Evolutionary conservation across 495 filamentous ascomycete genomes (phyloP).

Genomic region (Lasiosphaeria hispida): DNA sequence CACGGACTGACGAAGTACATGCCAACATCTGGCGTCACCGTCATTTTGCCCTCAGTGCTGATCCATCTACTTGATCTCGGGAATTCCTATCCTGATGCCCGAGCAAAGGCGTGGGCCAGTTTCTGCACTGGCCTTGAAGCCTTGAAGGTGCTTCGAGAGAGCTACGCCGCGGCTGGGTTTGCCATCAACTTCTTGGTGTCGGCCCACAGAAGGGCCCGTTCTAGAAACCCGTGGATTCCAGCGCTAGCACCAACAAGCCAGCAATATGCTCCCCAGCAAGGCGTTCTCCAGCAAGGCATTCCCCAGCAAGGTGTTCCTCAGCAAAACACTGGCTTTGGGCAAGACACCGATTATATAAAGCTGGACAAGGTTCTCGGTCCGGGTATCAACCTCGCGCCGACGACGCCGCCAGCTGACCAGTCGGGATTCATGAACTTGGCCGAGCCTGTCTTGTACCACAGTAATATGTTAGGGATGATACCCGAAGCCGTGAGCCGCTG

Average conservation of each 20-base stretch:
- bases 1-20: slow-evolving; percentile 71
- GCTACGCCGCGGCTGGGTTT: slow-evolving; percentile 84
- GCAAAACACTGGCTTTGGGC: slow-evolving; percentile 10
- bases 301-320: slow-evolving; percentile 46
- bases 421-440: too few relatives aligned
- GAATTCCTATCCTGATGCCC: slow-evolving; percentile 55
- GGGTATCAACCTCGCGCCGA: too few relatives aligned
- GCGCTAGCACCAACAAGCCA: slow-evolving; percentile 36
- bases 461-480: neutral
- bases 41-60: slow-evolving; percentile 85
- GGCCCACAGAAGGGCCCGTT: slow-evolving; percentile 79
- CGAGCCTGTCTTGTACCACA: too few relatives aligned
- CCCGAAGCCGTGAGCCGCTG: neutral
- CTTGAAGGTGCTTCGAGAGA: slow-evolving; percentile 74
- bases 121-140: slow-evolving; percentile 86
- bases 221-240: too few relatives aligned
- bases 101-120: slow-evolving; percentile 66
- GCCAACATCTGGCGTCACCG: slow-evolving; percentile 84
- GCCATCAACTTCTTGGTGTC: slow-evolving; percentile 82
- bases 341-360: too few relatives aligned
- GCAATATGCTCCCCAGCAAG: slow-evolving; percentile 35
- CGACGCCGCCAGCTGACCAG: too few relatives aligned
- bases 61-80: slow-evolving; percentile 90
- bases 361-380: too few relatives aligned
- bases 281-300: too few relatives aligned